Evolutionary conservation across 352 stramenopile genomes (phyloP).

Genomic region (Thalassiosira allenii): DNA sequence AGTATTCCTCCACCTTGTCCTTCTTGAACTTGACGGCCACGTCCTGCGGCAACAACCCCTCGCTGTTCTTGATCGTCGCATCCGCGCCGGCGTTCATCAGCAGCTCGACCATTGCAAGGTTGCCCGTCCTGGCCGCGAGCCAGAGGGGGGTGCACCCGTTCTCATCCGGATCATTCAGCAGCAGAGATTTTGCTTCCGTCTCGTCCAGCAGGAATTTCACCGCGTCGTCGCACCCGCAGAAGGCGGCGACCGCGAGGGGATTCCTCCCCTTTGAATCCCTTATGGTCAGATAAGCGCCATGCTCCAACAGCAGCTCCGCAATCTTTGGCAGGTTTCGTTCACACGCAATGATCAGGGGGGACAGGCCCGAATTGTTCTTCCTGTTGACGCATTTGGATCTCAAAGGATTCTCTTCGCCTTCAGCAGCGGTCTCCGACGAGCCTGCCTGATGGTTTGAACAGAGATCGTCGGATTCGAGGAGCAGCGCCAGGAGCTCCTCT

Average conservation of each 20-base stretch:
- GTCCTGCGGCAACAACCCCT: slow-evolving; percentile 40
- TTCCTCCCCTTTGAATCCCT: slow-evolving; percentile 41
- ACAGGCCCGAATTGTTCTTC: slow-evolving; percentile 48
- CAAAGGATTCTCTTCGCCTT: slow-evolving; percentile 1
- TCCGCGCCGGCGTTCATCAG: slow-evolving; percentile 51
- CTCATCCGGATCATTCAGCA: slow-evolving; percentile 48
- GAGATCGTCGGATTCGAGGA: slow-evolving; percentile 48
- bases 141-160: slow-evolving; percentile 57
- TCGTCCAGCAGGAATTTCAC: slow-evolving; percentile 33
- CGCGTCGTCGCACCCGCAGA: slow-evolving; percentile 64
- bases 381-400: slow-evolving; percentile 34
- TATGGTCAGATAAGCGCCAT: slow-evolving; percentile 12
- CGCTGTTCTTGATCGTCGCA: slow-evolving; percentile 40
- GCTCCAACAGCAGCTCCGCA: slow-evolving; percentile 32
- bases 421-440: too few species aligned
- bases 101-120: slow-evolving; percentile 41
- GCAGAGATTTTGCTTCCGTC: background rate
- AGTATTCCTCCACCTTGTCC: slow-evolving; percentile 44
- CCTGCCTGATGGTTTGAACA: too few species aligned
- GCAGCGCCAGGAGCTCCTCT: slow-evolving; percentile 24
- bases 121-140: slow-evolving; percentile 56
- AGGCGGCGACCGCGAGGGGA: slow-evolving; percentile 47
- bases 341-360: slow-evolving; percentile 58
- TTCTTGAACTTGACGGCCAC: slow-evolving; percentile 62
- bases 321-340: slow-evolving; percentile 51